A percentile compares a stretch with the other conserved stretches of the same genome.
phyloP scores from a whole-genome alignment of 176 grass and related monocot species.

The Sorghum bicolor region DNA sequence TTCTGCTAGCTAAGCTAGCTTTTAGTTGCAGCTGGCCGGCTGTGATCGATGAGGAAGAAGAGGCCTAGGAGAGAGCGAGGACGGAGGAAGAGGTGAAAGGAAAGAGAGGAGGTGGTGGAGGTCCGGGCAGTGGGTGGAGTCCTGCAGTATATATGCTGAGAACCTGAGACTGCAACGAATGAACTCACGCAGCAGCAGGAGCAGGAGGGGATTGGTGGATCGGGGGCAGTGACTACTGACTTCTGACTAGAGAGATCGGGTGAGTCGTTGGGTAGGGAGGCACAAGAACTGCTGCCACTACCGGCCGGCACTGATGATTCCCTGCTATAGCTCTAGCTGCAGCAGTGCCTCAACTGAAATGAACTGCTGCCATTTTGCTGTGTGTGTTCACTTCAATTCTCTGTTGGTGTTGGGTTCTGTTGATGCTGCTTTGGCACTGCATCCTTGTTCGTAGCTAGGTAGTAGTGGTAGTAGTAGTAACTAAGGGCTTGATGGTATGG shows the following conservation, averaged over 20 bases:
- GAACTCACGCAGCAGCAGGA: neutral
- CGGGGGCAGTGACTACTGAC: too few species aligned
- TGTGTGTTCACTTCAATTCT: neutral
- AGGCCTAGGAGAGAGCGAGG: neutral
- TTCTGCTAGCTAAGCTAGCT: neutral
- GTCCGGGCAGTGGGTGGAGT: neutral
- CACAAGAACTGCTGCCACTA: slow-evolving; percentile 10
- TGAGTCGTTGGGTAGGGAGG: neutral
- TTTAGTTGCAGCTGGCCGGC: too few species aligned
- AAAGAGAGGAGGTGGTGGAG: neutral
- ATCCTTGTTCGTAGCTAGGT: neutral
- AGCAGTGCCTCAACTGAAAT: neutral
- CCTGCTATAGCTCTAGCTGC: neutral
- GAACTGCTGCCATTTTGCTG: neutral
- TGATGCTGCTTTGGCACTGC: neutral
- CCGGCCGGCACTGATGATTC: neutral
- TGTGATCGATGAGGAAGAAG: neutral
- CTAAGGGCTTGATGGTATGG: neutral
- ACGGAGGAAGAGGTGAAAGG: neutral
- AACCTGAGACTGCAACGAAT: neutral
- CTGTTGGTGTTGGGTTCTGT: neutral
- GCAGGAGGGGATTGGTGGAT: neutral
- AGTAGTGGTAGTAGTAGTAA: too few species aligned
- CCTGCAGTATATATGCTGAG: neutral
- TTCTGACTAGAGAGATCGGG: neutral